Conservation (phyloP, 1,284 basidiomycete species). For the Boletellus deceptivus region DNA sequence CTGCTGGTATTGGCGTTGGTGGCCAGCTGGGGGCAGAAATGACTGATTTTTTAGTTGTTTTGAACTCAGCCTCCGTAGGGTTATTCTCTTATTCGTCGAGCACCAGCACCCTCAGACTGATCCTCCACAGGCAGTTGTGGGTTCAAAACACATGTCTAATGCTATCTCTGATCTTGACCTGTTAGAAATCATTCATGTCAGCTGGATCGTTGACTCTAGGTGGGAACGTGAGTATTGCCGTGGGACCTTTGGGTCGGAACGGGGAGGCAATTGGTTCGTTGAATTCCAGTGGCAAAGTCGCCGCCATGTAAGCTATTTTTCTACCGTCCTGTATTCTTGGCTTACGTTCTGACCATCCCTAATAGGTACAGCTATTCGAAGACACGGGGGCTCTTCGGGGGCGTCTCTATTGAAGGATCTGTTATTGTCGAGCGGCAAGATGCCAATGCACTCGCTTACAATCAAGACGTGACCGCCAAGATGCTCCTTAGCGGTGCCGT, state of each 20-base stretch:
- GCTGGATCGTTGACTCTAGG: slow-evolving; percentile 90
- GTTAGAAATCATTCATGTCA: slow-evolving; percentile 88
- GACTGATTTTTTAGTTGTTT: slow-evolving; percentile 92
- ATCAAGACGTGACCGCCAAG: slow-evolving; percentile 69
- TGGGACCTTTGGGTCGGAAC: slow-evolving; percentile 92
- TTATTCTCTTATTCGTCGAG: slow-evolving; percentile 19
- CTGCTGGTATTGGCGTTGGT: slow-evolving; percentile 91
- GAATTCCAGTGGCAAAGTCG: slow-evolving; percentile 84
- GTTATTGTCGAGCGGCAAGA: slow-evolving; percentile 95
- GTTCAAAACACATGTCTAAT: slow-evolving; percentile 26
- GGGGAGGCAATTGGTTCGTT: slow-evolving; percentile 90
- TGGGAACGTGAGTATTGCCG: slow-evolving; percentile 89
- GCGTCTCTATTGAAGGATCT: slow-evolving; percentile 86
- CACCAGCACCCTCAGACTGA: slow-evolving; percentile 2
- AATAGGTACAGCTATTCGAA: slow-evolving; percentile 90
- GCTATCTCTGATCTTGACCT: slow-evolving; percentile 3
- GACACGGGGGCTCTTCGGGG: slow-evolving; percentile 89
- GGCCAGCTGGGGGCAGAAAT: slow-evolving; percentile 84
- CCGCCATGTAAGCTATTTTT: slow-evolving; percentile 72
- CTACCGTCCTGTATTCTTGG: not conserved
- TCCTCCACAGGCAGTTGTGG: slow-evolving; percentile 54
- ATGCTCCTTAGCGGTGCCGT: slow-evolving; percentile 78
- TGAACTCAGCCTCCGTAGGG: slow-evolving; percentile 78
- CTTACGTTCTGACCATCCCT: slow-evolving; percentile 5
- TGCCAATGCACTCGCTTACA: slow-evolving; percentile 81